Base-by-base conservation (phyloP, 306 rosid genomes). In the Casuarina cunninghamiana region DNA sequence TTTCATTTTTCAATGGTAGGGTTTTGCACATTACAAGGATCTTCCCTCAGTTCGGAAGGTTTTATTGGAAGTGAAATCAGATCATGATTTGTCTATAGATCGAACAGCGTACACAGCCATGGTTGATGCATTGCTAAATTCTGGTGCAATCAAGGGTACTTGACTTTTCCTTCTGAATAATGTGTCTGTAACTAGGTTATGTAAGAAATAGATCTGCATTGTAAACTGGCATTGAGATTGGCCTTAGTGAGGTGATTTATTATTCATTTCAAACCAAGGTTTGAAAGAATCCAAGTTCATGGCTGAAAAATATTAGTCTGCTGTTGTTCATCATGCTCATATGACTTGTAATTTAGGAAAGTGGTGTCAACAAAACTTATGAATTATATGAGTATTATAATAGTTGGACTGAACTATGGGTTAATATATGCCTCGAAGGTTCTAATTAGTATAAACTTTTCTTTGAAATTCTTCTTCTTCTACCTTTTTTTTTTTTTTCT, bases 91-190 rank as follows among this genome's bases (percentile, higher is more conserved):
- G 70, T 80, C 61, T 65, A 83, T 93, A 43, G 96, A 93, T 76
- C 89, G 96, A 82, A 93, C 93, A 37, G 96, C 96, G 81, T 93
- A 90, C 89, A 93, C 93, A 7, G 90, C 91, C 67, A 91, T 81
- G 46, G 65, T 88, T 74, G 96, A 93, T 67, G 91, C 97, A 77
- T 81, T 93, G 79, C 87, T 93, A 49, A 84, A 81, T 75, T 93
- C 93, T 80, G 93, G 88, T 71, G 85, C 94, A 63, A 53, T 83
- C 43, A 87, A 83, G 73, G 97, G 97, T 91, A 88, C 54, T 75
- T 32, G 74, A 51, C 45, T 50, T 48, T n/a, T 67, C 71, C 71
- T 67, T 67, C 37, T 6, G 37, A 67, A 42, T 67, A 8, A 19
- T 2, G 17, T 5, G 9, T 6, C 5, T 15, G 19, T 26, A 50